phyloP scores from a whole-genome alignment of 2,329 filamentous ascomycete species.

The Mycogone perniciosa region DNA sequence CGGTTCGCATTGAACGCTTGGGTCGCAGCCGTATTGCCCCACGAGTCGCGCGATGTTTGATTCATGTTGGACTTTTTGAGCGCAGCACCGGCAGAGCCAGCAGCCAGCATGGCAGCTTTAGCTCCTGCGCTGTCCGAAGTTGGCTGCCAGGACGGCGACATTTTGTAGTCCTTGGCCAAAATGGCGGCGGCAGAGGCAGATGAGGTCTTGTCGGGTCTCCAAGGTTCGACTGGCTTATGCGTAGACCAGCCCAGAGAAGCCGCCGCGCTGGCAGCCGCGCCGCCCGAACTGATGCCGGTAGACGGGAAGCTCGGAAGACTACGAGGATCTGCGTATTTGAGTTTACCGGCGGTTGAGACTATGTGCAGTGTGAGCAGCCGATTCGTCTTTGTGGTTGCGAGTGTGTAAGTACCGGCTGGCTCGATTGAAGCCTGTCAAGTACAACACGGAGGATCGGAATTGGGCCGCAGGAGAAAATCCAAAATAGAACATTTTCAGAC shows the following conservation, averaged over 20 bases:
- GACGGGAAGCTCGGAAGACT: constrained; percentile 72
- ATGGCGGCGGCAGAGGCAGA: constrained; percentile 42
- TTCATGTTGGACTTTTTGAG: constrained; percentile 20
- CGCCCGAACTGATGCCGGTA: constrained; percentile 49
- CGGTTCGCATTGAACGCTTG: constrained; percentile 51
- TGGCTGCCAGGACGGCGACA: constrained; percentile 53
- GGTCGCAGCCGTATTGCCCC: constrained; percentile 64
- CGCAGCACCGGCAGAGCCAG: constrained; percentile 31
- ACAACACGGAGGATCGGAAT: too few species aligned
- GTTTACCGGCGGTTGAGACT: constrained; percentile 33
- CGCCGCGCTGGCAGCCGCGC: constrained; percentile 64
- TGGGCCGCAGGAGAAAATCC: too few species aligned
- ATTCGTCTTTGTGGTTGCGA: not conserved
- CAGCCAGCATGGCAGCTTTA: constrained; percentile 66
- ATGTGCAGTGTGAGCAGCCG: constrained; percentile 12
- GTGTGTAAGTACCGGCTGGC: not conserved
- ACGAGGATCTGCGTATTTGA: constrained; percentile 66
- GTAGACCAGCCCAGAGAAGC: constrained; percentile 68
- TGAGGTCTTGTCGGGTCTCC: constrained; percentile 56
- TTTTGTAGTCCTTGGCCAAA: constrained; percentile 37
- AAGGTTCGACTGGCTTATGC: constrained; percentile 57
- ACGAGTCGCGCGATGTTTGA: constrained; percentile 26
- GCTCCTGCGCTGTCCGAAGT: constrained; percentile 59
- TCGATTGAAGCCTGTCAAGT: too few species aligned
- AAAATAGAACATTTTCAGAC: not conserved